A percentile compares a stretch with the other conserved stretches of the same genome.
Evolutionary conservation across 2,329 filamentous ascomycete species (phyloP).

Genomic region (Pseudocercospora ulei): DNA sequence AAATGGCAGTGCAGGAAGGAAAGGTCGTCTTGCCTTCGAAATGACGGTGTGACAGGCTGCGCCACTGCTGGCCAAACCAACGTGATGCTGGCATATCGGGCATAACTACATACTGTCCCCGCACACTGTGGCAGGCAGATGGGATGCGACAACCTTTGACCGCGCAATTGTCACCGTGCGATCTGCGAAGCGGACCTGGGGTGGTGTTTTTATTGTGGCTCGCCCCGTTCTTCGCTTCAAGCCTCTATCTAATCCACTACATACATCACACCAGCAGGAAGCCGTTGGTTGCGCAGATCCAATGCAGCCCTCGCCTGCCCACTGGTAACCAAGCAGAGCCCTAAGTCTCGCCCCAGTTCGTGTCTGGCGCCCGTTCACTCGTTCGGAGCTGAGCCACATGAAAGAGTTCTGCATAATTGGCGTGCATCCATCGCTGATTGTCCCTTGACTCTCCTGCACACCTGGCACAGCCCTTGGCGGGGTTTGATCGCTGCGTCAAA

Average conservation of each 20-base stretch:
- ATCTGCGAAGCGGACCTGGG: conserved; percentile 1
- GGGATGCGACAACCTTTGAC: conserved; percentile 9
- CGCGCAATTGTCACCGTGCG: conserved; percentile 9
- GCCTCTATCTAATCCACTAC: conserved; percentile 4
- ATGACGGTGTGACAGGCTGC: background rate
- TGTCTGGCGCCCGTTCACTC: conserved; percentile 1
- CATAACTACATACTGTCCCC: background rate
- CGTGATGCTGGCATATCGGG: background rate
- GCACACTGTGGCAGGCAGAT: conserved; percentile 14
- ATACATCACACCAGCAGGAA: background rate
- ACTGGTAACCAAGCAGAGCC: conserved; percentile 4
- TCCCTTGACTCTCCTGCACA: conserved; percentile 5
- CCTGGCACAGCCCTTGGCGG: conserved; percentile 3
- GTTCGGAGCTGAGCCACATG: conserved; percentile 6
- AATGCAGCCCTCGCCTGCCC: conserved; percentile 1
- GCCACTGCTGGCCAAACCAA: conserved; percentile 6
- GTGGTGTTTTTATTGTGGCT: conserved; percentile 1
- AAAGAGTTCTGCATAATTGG: conserved; percentile 5
- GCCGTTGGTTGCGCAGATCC: conserved; percentile 3
- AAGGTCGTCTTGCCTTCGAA: background rate
- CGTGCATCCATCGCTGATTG: conserved; percentile 7
- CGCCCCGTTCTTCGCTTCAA: background rate
- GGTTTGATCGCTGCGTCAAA: conserved; percentile 3
- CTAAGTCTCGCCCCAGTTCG: conserved; percentile 1
- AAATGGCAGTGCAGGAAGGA: background rate